A percentile compares a stretch with the other conserved stretches of the same genome.
Conservation (phyloP, 2,329 filamentous ascomycete species). For the Neofusicoccum umdonicola region DNA sequence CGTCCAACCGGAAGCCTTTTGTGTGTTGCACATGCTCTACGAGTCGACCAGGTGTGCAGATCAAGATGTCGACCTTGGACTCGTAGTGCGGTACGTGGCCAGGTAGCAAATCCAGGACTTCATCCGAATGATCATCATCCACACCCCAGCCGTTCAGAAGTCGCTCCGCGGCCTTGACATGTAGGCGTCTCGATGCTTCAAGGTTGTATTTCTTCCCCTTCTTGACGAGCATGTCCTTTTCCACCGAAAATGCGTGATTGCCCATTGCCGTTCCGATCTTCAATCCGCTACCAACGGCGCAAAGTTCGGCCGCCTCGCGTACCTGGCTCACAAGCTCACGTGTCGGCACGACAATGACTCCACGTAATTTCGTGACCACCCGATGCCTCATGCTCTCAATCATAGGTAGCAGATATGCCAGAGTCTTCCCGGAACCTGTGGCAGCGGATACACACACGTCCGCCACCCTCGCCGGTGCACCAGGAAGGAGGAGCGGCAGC, state of each 20-base stretch:
- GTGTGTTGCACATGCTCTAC: constrained; percentile 89
- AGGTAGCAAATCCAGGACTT: constrained; percentile 46
- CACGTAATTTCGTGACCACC: constrained; percentile 66
- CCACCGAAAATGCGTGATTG: constrained; percentile 68
- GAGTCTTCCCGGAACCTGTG: constrained; percentile 92
- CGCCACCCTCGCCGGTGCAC: constrained; percentile 59
- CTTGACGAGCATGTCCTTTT: constrained; percentile 62
- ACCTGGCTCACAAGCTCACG: constrained; percentile 87
- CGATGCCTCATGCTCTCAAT: constrained; percentile 70
- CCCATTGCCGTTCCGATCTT: constrained; percentile 81
- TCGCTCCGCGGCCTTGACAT: constrained; percentile 41
- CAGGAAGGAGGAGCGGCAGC: constrained; percentile 74
- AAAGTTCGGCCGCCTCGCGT: constrained; percentile 67
- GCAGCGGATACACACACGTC: constrained; percentile 90
- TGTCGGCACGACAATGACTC: constrained; percentile 84
- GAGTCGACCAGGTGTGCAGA: constrained; percentile 87
- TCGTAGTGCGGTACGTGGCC: constrained; percentile 64
- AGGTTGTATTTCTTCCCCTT: constrained; percentile 63
- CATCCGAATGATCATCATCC: constrained; percentile 21
- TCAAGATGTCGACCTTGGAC: constrained; percentile 80
- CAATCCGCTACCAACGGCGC: constrained; percentile 67
- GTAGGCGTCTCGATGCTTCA: constrained; percentile 51
- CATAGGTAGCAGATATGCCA: constrained; percentile 87
- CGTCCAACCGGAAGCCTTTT: constrained; percentile 72
- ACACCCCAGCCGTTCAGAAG: constrained; percentile 25